A percentile compares a stretch with the other conserved stretches of the same genome.
Conservation (phyloP, 768 basidiomycete genomes). For the Leccinum pellstonianum region DNA sequence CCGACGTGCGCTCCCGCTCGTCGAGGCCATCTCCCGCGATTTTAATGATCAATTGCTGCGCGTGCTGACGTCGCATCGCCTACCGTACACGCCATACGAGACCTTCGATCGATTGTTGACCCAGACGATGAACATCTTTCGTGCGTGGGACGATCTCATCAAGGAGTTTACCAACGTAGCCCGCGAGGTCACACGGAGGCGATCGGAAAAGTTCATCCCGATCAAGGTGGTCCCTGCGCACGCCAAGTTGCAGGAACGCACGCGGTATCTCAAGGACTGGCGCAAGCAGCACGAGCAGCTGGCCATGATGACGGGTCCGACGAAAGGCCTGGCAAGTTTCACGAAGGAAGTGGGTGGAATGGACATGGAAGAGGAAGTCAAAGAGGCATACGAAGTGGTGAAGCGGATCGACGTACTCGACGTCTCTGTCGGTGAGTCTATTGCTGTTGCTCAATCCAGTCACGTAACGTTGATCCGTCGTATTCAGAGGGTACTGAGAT, state of each 20-base stretch:
- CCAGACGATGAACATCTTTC: conserved; percentile 75
- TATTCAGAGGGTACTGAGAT: conserved; percentile 89
- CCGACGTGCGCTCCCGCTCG: conserved; percentile 90
- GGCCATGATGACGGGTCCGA: conserved; percentile 95
- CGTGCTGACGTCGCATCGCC: conserved; percentile 86
- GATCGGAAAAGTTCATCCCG: conserved; percentile 91
- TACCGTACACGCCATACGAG: conserved; percentile 92
- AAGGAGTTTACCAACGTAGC: conserved; percentile 93
- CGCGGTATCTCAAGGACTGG: conserved; percentile 86
- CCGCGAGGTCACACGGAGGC: conserved; percentile 87
- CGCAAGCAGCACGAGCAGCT: conserved; percentile 97
- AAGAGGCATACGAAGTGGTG: conserved; percentile 94
- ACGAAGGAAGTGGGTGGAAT: conserved; percentile 82
- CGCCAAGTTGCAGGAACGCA: conserved; percentile 84
- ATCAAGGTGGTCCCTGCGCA: conserved; percentile 94
- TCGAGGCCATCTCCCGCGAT: conserved; percentile 96
- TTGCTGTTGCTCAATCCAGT: background rate
- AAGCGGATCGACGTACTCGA: conserved; percentile 96
- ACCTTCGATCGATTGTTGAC: conserved; percentile 86
- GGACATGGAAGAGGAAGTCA: conserved; percentile 98
- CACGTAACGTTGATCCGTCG: conserved; percentile 2
- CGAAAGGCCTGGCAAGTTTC: conserved; percentile 74
- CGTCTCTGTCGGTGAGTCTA: conserved; percentile 77
- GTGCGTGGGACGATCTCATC: conserved; percentile 85
- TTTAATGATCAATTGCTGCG: conserved; percentile 94